Conservation (phyloP, 169 alveolate species). For the Plasmodium gonderi region DNA sequence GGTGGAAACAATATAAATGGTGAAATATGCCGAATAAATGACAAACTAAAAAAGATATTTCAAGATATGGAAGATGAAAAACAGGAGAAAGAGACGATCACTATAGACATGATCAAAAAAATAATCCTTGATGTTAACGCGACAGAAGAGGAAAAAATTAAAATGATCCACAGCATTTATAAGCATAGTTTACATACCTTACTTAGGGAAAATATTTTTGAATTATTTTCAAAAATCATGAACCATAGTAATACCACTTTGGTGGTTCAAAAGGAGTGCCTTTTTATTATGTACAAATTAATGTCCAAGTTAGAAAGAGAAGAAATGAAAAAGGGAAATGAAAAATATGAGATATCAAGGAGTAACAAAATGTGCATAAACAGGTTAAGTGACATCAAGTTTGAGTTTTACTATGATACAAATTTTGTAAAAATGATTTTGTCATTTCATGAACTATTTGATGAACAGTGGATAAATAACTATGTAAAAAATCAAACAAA, state of each 20-base stretch:
- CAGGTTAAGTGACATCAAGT: constrained; percentile 13
- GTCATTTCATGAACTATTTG: constrained; percentile 21
- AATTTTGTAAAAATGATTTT: constrained; percentile 24
- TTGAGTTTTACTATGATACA: constrained; percentile 27
- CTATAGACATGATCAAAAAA: constrained; percentile 9
- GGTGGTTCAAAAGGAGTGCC: constrained; percentile 11
- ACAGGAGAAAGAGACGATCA: background rate
- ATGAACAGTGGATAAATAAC: constrained; percentile 31
- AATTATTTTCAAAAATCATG: constrained; percentile 25
- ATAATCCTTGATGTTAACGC: background rate
- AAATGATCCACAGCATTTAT: constrained; percentile 49
- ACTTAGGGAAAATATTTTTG: constrained; percentile 26
- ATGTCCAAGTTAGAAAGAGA: constrained; percentile 34
- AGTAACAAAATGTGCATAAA: constrained; percentile 24
- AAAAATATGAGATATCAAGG: background rate
- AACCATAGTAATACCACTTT: background rate
- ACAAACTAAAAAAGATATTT: constrained; percentile 6
- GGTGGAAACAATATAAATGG: background rate
- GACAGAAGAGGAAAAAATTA: constrained; percentile 31
- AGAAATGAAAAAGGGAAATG: background rate
- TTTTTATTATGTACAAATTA: constrained; percentile 26
- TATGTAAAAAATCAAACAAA: constrained; percentile 21
- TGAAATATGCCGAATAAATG: constrained; percentile 42
- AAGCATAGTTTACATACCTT: constrained; percentile 33
- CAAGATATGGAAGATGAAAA: background rate